Conservation (phyloP, 129 eudicot species). For the Chrysanthemum seticuspe region DNA sequence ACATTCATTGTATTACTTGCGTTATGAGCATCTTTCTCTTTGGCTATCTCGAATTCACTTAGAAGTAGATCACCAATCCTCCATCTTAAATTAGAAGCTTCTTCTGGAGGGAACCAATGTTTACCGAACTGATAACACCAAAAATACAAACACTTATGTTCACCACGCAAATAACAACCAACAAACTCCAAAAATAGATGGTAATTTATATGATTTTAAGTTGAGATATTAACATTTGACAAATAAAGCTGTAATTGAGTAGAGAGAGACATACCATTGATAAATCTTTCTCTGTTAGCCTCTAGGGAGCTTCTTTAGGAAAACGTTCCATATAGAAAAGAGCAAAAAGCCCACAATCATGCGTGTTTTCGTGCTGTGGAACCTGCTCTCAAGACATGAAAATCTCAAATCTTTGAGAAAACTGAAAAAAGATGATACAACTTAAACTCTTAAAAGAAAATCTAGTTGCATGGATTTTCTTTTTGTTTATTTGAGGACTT, state of each 20-base stretch:
- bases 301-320: conserved; percentile 64
- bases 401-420: neutral
- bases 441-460: too few species aligned
- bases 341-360: conserved; percentile 85
- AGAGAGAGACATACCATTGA: conserved; percentile 41
- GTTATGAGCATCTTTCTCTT: too few species aligned
- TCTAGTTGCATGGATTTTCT: too few species aligned
- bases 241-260: neutral
- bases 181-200: neutral
- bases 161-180: neutral
- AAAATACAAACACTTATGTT: neutral
- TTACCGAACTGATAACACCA: conserved; percentile 55
- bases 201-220: neutral
- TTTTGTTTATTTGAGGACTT: too few species aligned
- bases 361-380: conserved; percentile 69
- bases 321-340: conserved; percentile 72
- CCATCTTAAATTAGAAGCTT: conserved; percentile 69
- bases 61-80: too few species aligned
- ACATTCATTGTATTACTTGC: too few species aligned
- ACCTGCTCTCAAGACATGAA: conserved; percentile 36
- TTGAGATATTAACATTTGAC: neutral
- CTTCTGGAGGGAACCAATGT: conserved; percentile 71
- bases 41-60: too few species aligned
- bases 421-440: too few species aligned
- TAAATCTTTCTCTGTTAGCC: conserved; percentile 48